A percentile compares a stretch with the other conserved stretches of the same genome.
These are phyloP conservation scores for Raddia guianensis DNA, from an alignment of 176 grass and related monocot species.

Conservation along the genomic window DNA sequence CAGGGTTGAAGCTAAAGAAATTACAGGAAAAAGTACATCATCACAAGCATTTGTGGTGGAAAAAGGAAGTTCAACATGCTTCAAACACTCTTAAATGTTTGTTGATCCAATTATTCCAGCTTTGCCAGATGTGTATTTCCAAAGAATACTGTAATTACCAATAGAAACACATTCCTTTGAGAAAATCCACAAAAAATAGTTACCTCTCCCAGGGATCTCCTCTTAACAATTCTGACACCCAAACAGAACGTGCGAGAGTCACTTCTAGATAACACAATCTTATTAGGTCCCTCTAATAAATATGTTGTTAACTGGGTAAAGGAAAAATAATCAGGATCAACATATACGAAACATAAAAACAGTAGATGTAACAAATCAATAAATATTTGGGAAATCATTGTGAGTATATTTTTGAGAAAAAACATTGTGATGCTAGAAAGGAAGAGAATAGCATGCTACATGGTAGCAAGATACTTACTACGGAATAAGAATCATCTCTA, in stretches of 20 bases:
- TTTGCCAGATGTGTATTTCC: neutral
- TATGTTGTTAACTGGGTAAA: slow-evolving; percentile 51
- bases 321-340: slow-evolving; percentile 23
- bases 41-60: slow-evolving; percentile 16
- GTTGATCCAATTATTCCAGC: neutral
- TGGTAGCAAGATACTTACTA: slow-evolving; percentile 60
- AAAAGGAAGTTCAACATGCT: neutral
- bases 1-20: neutral
- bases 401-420: neutral
- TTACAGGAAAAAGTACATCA: neutral
- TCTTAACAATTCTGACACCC: slow-evolving; percentile 72
- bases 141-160: neutral
- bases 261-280: slow-evolving; percentile 59
- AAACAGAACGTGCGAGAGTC: slow-evolving; percentile 75
- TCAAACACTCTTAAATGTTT: neutral
- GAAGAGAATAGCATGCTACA: slow-evolving; percentile 33
- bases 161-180: neutral
- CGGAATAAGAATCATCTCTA: slow-evolving; percentile 64
- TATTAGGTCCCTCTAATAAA: slow-evolving; percentile 61
- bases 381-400: neutral
- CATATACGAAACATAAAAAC: neutral
- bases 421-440: neutral
- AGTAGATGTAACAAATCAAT: slow-evolving; percentile 6
- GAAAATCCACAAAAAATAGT: slow-evolving; percentile 2
- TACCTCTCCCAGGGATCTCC: slow-evolving; percentile 63